Percentiles rank a stretch among this genome's conserved stretches.
Evolutionary conservation across 495 filamentous ascomycete genomes (phyloP).

Genomic region (Podospora conica): DNA sequence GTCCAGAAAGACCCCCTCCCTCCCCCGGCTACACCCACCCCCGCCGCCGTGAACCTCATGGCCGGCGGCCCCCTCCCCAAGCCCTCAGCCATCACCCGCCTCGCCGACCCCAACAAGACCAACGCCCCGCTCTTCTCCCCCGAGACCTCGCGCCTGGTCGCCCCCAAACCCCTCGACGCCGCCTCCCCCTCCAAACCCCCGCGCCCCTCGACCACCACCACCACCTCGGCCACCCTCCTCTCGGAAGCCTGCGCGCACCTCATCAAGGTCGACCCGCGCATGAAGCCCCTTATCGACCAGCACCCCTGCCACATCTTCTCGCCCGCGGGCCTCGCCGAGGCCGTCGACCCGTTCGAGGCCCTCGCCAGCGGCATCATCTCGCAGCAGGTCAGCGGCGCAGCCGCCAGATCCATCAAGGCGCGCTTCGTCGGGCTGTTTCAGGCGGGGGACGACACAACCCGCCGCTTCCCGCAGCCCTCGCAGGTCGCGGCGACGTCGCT

Average conservation of each 20-base stretch:
- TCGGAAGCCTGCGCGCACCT: slow-evolving; percentile 74
- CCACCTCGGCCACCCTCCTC: slow-evolving; percentile 55
- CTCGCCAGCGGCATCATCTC: slow-evolving; percentile 83
- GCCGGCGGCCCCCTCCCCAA: slow-evolving; percentile 26
- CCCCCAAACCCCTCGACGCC: slow-evolving; percentile 46
- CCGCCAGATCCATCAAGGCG: slow-evolving; percentile 77
- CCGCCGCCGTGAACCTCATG: slow-evolving; percentile 30
- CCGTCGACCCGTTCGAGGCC: slow-evolving; percentile 80
- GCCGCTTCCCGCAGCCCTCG: slow-evolving; percentile 66
- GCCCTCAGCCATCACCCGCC: slow-evolving; percentile 35
- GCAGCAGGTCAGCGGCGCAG: slow-evolving; percentile 91
- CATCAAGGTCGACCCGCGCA: slow-evolving; percentile 64
- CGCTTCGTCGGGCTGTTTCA: slow-evolving; percentile 80
- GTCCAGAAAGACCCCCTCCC: slow-evolving; percentile 11
- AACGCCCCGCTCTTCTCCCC: slow-evolving; percentile 79
- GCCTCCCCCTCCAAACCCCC: slow-evolving; percentile 54
- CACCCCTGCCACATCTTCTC: slow-evolving; percentile 77
- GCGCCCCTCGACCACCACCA: slow-evolving; percentile 54
- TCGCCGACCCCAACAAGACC: slow-evolving; percentile 45
- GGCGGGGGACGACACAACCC: neutral
- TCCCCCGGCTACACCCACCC: slow-evolving; percentile 36
- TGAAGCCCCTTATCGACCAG: slow-evolving; percentile 65
- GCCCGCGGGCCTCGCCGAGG: slow-evolving; percentile 71
- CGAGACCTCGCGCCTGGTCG: slow-evolving; percentile 61
- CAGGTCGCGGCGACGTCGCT: slow-evolving; percentile 58